Evolutionary conservation across 169 alveolate genomes (phyloP).

Genomic region (Eimeria acervulina): DNA sequence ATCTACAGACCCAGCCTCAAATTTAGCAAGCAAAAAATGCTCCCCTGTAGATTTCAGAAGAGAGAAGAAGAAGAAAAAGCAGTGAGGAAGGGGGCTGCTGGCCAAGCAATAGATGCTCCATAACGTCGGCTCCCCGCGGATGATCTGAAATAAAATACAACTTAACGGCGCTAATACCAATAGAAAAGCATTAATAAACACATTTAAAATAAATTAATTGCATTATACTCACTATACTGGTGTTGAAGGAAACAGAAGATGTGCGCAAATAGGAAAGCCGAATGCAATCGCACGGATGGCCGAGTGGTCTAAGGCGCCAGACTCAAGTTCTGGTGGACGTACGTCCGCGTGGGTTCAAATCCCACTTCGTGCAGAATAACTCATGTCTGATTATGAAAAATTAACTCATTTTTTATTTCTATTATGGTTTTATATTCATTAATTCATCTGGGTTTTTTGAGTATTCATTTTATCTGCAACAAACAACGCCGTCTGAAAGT

Average conservation of each 20-base stretch:
- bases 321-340: slow-evolving; percentile 20
- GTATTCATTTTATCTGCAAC: background rate
- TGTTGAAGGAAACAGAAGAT: background rate
- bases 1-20: background rate
- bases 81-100: background rate
- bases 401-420: no score
- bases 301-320: slow-evolving; percentile 20
- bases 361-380: slow-evolving; percentile 94
- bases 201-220: no score
- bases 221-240: background rate
- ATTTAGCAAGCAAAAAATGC: background rate
- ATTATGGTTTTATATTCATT: background rate
- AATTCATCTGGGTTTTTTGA: background rate
- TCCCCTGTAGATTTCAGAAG: background rate
- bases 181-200: background rate
- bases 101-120: background rate
- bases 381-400: background rate
- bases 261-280: slow-evolving; percentile 96
- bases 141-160: background rate
- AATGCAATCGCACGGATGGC: slow-evolving; percentile 94
- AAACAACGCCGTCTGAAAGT: background rate
- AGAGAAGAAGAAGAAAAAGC: background rate
- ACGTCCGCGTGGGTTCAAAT: slow-evolving; percentile 96
- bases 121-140: background rate
- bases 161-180: background rate